Conservation (phyloP, 2,329 filamentous ascomycete species). For the Blumeriella jaapii region DNA sequence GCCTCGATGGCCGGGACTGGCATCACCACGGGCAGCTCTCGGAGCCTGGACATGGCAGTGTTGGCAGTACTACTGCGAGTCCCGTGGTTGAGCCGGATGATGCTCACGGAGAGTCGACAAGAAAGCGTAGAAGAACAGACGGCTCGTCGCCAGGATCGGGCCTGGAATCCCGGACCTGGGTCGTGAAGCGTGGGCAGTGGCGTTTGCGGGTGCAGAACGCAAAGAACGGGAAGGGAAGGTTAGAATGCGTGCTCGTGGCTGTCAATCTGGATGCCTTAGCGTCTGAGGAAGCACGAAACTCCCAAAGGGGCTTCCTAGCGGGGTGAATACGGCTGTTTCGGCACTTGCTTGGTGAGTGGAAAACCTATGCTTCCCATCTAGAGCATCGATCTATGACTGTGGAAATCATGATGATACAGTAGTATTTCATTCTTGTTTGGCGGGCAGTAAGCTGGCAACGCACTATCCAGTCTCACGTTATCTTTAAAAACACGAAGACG, state of each 20-base stretch:
- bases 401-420: too few relatives aligned
- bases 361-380: too few relatives aligned
- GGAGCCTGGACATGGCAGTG: too few relatives aligned
- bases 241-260: slow-evolving; percentile 63
- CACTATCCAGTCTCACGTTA: too few relatives aligned
- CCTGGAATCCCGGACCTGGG: slow-evolving; percentile 35
- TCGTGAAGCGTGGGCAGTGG: slow-evolving; percentile 60
- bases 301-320: slow-evolving; percentile 48
- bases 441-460: too few relatives aligned
- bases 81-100: too few relatives aligned
- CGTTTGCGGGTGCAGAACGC: slow-evolving; percentile 50
- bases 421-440: too few relatives aligned
- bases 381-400: too few relatives aligned
- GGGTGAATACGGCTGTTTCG: too few relatives aligned
- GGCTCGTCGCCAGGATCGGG: slow-evolving; percentile 7
- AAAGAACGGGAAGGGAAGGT: slow-evolving; percentile 36
- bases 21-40: slow-evolving; percentile 13
- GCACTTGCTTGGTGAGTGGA: too few relatives aligned
- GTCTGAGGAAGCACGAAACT: slow-evolving; percentile 55
- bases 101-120: slow-evolving; percentile 3
- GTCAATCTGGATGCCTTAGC: slow-evolving; percentile 67
- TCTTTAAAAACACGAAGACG: too few relatives aligned
- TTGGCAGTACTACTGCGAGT: too few relatives aligned
- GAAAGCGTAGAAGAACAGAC: slow-evolving; percentile 13
- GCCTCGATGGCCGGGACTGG: slow-evolving; percentile 50